Evolutionary conservation across 805 yeast genomes (phyloP).

Genomic region (Saccharomyces paradoxus): DNA sequence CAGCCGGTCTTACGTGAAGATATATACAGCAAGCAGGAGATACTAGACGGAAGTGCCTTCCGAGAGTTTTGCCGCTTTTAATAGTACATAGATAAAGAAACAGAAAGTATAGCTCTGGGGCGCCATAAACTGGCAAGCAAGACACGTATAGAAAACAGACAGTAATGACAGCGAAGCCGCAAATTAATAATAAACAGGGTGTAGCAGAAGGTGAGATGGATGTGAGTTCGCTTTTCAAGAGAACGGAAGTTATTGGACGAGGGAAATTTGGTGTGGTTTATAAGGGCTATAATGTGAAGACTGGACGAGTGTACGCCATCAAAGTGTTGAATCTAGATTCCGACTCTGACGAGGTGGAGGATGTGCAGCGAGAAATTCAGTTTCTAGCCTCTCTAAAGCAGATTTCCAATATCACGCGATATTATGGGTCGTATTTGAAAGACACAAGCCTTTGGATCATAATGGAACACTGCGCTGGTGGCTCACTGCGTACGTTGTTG

Average conservation of each 20-base stretch:
- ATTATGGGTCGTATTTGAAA: constrained; percentile 77
- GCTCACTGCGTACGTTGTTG: constrained; percentile 77
- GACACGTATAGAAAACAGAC: not conserved
- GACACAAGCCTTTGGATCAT: constrained; percentile 95
- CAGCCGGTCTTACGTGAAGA: not conserved
- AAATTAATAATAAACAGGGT: constrained; percentile 2
- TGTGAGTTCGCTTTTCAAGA: constrained; percentile 44
- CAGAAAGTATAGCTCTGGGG: not conserved
- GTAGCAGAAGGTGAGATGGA: constrained; percentile 13
- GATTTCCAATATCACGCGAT: constrained; percentile 87
- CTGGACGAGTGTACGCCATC: constrained; percentile 80
- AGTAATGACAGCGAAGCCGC: not conserved
- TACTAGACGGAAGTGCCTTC: not conserved
- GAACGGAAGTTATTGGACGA: constrained; percentile 87
- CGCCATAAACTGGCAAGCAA: not conserved
- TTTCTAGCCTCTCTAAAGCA: constrained; percentile 73
- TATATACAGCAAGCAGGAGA: not conserved
- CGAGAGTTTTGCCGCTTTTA: not conserved
- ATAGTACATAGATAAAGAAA: not conserved
- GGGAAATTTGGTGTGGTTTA: constrained; percentile 97
- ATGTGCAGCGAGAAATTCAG: constrained; percentile 88
- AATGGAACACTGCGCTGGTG: constrained; percentile 97
- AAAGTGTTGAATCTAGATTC: constrained; percentile 89
- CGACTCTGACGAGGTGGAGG: constrained; percentile 86
- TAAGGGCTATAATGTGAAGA: constrained; percentile 64